These are phyloP conservation scores for Epichloe bromicola DNA, from an alignment of 2,329 filamentous ascomycete genomes.

Conservation along the genomic window DNA sequence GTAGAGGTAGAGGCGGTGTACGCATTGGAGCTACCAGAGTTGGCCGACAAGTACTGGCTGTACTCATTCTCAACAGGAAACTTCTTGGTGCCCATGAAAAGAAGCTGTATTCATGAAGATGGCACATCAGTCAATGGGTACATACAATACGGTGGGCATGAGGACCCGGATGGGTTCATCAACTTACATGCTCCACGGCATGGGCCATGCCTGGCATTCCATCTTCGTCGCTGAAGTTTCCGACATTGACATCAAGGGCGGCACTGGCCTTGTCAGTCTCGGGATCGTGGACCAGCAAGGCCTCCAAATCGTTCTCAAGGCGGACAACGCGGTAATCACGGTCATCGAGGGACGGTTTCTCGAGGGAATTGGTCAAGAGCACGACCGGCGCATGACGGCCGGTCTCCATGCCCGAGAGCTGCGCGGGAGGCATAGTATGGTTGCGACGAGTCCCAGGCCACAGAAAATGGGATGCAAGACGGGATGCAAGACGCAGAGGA, in stretches of 20 bases:
- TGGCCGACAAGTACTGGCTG: conserved; percentile 77
- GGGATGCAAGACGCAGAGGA: not conserved
- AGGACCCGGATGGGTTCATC: conserved; percentile 5
- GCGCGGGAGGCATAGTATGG: conserved; percentile 18
- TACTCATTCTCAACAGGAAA: conserved; percentile 95
- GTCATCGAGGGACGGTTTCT: conserved; percentile 77
- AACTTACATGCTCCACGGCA: conserved; percentile 72
- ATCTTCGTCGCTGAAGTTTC: conserved; percentile 82
- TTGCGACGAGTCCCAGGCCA: not conserved
- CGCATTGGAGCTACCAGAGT: conserved; percentile 88
- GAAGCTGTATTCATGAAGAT: conserved; percentile 33
- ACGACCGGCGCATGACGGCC: conserved; percentile 19
- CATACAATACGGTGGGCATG: not conserved
- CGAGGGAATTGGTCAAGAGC: conserved; percentile 54
- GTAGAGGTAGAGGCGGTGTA: conserved; percentile 90
- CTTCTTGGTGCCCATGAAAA: conserved; percentile 99
- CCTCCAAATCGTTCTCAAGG: conserved; percentile 78
- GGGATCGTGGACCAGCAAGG: conserved; percentile 80
- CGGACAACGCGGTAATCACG: conserved; percentile 78
- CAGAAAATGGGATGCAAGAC: not conserved
- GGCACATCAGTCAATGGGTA: conserved; percentile 7
- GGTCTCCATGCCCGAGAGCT: conserved; percentile 21
- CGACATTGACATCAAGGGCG: conserved; percentile 88
- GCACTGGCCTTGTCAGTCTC: conserved; percentile 96
- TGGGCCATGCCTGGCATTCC: conserved; percentile 93